Evolutionary conservation across 148 eudicot genomes (phyloP), one percentile per base, ranked within the genome.

Genomic region (Tetragonia tetragonoides): DNA sequence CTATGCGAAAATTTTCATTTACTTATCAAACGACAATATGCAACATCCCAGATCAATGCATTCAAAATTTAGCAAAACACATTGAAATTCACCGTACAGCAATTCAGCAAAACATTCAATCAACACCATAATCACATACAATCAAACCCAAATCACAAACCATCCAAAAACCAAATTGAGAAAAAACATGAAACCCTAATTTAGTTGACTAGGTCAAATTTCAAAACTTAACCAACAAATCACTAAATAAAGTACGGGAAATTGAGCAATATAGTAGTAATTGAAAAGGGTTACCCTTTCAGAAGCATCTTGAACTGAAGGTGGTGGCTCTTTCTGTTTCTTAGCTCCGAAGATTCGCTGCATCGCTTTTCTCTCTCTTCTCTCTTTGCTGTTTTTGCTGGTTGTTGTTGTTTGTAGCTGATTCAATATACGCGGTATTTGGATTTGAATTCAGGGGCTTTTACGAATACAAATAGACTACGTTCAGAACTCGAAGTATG

Each of bases 301-400:
- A 57, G 96, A 86, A 54, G 96, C 88, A 72, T 93, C 98, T 63
- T 83, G 82, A 64, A 93, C 72, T 3, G 98, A 89, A 53, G 96
- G 93, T 86, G 98, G 92, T 3, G 98, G 96, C 41, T 88, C 90
- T 67, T 88, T 93, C 34, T 89, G 82, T 72, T 93, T 93, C 92
- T 88, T 91, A 64, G 67, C 89, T 47, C 98, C 96, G 76, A 93
- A 93, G 21, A 93, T 85, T 80, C 92, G 87, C 84, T 89, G 89
- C 98, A 93, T 93, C 72, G n/a, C 72, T 75, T 16, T 53, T 46
- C 56, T 46, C 56, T 20, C 56, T 69, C 51, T 40, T 24, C 21
- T 47, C n/a, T n/a, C 1, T 20, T 20, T 21, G 18, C 56, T 69
- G 24, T 56, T 21, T 60, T 37, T 9, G 23, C 72, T 3, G 10